These are phyloP conservation scores for Talaromyces sp. DNA, from an alignment of 2,329 filamentous ascomycete genomes.

Conservation along the genomic window DNA sequence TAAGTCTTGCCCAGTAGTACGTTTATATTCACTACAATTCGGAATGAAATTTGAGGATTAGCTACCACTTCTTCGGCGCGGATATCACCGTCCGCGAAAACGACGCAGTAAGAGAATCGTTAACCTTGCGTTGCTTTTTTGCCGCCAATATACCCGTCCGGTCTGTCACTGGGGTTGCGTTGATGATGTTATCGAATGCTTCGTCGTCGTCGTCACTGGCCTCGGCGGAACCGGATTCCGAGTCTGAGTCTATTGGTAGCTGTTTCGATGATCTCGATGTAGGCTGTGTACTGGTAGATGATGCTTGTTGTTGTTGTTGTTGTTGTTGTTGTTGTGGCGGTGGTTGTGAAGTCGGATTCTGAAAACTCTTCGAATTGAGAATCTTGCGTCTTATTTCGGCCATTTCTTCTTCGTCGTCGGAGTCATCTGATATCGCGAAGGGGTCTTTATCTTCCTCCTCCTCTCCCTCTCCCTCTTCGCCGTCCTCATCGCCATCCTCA, in stretches of 20 bases:
- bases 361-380: conserved; percentile 86
- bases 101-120: conserved; percentile 50
- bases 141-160: conserved; percentile 67
- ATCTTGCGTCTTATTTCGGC: conserved; percentile 85
- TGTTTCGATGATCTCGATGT: conserved; percentile 50
- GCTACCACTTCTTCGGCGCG: conserved; percentile 45
- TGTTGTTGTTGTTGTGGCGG: conserved; percentile 51
- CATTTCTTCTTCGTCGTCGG: conserved; percentile 86
- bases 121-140: conserved; percentile 56
- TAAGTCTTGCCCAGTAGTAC: not conserved
- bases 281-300: conserved; percentile 42
- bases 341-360: conserved; percentile 53
- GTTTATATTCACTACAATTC: not conserved
- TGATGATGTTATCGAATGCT: conserved; percentile 89
- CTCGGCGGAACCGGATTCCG: conserved; percentile 68
- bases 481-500: conserved; percentile 45
- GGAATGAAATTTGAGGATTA: not conserved
- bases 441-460: conserved; percentile 58
- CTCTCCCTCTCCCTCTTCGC: conserved; percentile 49
- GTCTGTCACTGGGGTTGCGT: conserved; percentile 86
- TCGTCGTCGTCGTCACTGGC: conserved; percentile 55
- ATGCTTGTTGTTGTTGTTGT: not conserved
- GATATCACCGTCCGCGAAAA: conserved; percentile 51
- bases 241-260: conserved; percentile 60
- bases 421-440: conserved; percentile 74